These are phyloP conservation scores for Porodaedalea pini DNA, from an alignment of 1,284 basidiomycete species.

Conservation along the genomic window DNA sequence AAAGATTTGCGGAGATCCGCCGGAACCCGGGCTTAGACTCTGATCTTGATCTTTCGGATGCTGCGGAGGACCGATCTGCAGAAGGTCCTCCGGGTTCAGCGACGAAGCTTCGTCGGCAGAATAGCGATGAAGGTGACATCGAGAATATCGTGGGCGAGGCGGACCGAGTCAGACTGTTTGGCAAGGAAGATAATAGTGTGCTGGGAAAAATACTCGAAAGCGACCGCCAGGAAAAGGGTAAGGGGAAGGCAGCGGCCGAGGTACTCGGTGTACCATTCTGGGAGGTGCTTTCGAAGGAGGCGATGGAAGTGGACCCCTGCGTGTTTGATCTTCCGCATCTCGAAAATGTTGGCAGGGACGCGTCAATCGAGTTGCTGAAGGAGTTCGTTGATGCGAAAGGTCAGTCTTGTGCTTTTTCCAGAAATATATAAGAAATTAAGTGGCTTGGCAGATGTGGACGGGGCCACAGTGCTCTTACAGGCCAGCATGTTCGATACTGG, in stretches of 20 bases:
- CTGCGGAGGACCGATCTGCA: conserved; percentile 13
- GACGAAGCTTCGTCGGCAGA: not conserved
- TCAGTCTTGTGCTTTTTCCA: not conserved
- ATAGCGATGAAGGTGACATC: conserved; percentile 30
- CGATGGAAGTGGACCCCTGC: conserved; percentile 26
- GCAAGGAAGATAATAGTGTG: conserved; percentile 31
- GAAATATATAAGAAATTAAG: not conserved
- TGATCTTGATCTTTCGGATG: conserved; percentile 17
- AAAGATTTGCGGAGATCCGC: conserved; percentile 23
- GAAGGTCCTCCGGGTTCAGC: not conserved
- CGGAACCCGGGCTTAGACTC: conserved; percentile 9
- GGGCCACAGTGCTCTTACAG: not conserved
- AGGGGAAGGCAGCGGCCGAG: conserved; percentile 18
- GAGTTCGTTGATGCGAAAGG: not conserved
- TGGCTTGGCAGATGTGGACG: conserved; percentile 3
- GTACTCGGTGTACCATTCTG: conserved; percentile 40
- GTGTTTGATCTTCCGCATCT: conserved; percentile 4
- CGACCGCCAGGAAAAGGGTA: conserved; percentile 32
- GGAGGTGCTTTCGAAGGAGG: conserved; percentile 25
- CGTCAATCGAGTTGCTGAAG: not conserved
- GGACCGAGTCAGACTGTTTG: conserved; percentile 39
- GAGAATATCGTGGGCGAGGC: conserved; percentile 30
- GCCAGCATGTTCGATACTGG: not conserved
- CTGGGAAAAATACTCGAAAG: conserved; percentile 40
- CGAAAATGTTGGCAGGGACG: not conserved